Conservation (phyloP, 108 stramenopile genomes). For the Cyclotella sp. region DNA sequence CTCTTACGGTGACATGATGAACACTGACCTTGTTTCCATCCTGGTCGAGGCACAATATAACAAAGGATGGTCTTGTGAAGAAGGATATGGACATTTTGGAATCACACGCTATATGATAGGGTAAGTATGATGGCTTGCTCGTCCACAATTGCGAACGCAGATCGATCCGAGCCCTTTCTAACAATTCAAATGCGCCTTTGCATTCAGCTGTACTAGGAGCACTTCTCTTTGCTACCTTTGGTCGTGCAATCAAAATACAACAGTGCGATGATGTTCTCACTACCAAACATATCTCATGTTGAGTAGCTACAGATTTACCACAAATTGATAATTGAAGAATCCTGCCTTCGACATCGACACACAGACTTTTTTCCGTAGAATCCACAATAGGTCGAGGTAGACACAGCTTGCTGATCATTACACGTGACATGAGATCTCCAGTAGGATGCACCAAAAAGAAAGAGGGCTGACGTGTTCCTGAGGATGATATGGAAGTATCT, state of each 20-base stretch:
- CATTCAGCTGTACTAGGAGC: conserved; percentile 19
- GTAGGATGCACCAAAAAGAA: conserved; percentile 67
- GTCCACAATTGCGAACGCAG: conserved; percentile 38
- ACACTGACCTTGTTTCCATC: conserved; percentile 13
- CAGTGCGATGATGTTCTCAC: conserved; percentile 56
- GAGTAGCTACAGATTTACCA: conserved; percentile 41
- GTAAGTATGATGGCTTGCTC: conserved; percentile 53
- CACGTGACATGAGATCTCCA: conserved; percentile 55
- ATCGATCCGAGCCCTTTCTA: conserved; percentile 63
- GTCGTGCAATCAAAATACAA: conserved; percentile 41
- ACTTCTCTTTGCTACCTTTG: conserved; percentile 1
- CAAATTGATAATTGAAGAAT: conserved; percentile 71
- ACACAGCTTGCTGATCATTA: conserved; percentile 57
- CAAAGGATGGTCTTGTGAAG: conserved; percentile 58
- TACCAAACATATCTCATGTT: conserved; percentile 20
- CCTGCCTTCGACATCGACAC: conserved; percentile 62
- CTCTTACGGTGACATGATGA: conserved; percentile 26
- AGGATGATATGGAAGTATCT: neutral
- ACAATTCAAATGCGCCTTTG: conserved; percentile 46
- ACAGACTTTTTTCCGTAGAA: conserved; percentile 22
- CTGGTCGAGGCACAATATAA: conserved; percentile 42
- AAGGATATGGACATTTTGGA: conserved; percentile 41
- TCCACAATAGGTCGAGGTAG: conserved; percentile 40
- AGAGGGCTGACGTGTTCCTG: neutral
- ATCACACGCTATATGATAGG: conserved; percentile 58